phyloP scores from a whole-genome alignment of 345 rosid genomes.

The Abelmoschus esculentus region DNA sequence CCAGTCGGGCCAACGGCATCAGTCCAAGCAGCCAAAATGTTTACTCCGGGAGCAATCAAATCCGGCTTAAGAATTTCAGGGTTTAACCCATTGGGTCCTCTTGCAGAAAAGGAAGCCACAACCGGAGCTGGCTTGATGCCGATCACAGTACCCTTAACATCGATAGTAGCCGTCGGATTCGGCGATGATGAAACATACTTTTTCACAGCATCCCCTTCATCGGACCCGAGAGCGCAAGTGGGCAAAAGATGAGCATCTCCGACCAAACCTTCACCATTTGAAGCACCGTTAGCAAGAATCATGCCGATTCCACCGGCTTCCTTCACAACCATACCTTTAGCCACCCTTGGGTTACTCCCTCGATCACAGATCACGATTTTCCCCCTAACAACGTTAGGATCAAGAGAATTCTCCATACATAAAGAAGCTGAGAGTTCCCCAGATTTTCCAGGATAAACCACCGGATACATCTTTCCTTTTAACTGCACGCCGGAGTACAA shows the following conservation, averaged over 20 bases:
- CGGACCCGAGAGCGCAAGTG: slow-evolving; percentile 60
- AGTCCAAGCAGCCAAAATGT: slow-evolving; percentile 85
- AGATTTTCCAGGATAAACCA: slow-evolving; percentile 63
- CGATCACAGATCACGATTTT: slow-evolving; percentile 76
- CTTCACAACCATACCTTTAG: slow-evolving; percentile 76
- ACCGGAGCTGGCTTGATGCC: slow-evolving; percentile 79
- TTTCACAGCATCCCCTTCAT: slow-evolving; percentile 60
- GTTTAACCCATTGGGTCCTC: slow-evolving; percentile 69
- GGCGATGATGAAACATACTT: slow-evolving; percentile 33
- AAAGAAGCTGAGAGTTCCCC: slow-evolving; percentile 53
- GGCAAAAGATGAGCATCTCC: slow-evolving; percentile 80
- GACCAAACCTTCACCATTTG: slow-evolving; percentile 78
- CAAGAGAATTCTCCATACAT: slow-evolving; percentile 72
- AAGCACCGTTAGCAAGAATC: slow-evolving; percentile 69
- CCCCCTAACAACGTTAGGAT: slow-evolving; percentile 50
- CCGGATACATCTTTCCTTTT: slow-evolving; percentile 51
- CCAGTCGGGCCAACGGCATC: slow-evolving; percentile 71
- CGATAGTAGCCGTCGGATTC: slow-evolving; percentile 49
- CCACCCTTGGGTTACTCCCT: slow-evolving; percentile 72
- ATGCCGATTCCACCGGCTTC: slow-evolving; percentile 82
- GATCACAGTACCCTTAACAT: slow-evolving; percentile 59
- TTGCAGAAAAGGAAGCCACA: slow-evolving; percentile 73
- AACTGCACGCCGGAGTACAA: slow-evolving; percentile 51
- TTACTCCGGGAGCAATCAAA: slow-evolving; percentile 69
- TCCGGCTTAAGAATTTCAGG: slow-evolving; percentile 77